Evolutionary conservation across 1,284 basidiomycete genomes (phyloP), one percentile per base, ranked within the genome.

Genomic region (Cryptococcus hybrid): DNA sequence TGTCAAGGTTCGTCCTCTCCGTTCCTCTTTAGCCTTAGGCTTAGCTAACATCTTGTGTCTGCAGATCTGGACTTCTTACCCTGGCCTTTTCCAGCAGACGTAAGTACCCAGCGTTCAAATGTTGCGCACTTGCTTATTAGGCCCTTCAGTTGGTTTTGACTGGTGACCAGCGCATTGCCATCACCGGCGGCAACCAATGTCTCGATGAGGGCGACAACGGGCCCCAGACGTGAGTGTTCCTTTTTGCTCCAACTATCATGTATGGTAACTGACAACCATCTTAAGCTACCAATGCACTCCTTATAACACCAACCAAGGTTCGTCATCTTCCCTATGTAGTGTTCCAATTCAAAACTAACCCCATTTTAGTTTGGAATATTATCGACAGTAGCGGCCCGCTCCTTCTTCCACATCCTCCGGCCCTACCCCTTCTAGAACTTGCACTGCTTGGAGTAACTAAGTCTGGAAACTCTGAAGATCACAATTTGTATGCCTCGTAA

Each of bases 161-260:
- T 40, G 63, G 53, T 24, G 72, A 74, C 51, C 53, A 66, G 13
- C 64, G 70, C 24, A 69, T 74, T 53, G 69, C 70, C 37, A 64
- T 74, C 58, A 71, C 64, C 9, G 63, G 62, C 38, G 63, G 63
- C 8, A 53, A 58, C 40, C 66, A 66, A 52, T 71, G 69, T 51
- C 57, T 71, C 35, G 69, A 71, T 47, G 57, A 66, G 34, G 62
- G 64, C 2, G 63, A 64, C 35, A 62, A 60, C 40, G 65, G 65
- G 35, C 56, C 64, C 13, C 70, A 72, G 60, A 72, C 70, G 67
- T 69, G 48, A 52, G 63, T 60, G 18, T 35, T 43, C 40, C 5
- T 15, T 50, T 54, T 24, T 12, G 8, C 3, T 24, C 24, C 43
- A n/a, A 7, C n/a, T 9, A 44, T n/a, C 8, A 38, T 47, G 35